phyloP scores from a whole-genome alignment of 495 filamentous ascomycete genomes.

The Podospora fimiseda region DNA sequence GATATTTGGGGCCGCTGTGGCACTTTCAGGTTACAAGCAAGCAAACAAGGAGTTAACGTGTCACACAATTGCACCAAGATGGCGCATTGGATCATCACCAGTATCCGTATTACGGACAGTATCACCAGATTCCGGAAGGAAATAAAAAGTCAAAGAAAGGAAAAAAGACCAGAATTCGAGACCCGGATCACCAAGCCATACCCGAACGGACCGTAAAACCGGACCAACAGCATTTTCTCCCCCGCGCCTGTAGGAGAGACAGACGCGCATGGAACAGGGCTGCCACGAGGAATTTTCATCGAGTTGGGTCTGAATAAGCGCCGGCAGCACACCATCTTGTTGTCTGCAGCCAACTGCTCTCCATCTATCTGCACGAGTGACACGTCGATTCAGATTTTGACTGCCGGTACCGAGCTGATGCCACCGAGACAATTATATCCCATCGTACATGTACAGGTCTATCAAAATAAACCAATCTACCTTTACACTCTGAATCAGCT shows the following conservation, averaged over 20 bases:
- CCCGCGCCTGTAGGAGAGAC: not conserved
- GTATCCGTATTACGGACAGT: too few relatives aligned
- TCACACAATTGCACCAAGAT: not conserved
- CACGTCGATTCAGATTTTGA: conserved; percentile 6
- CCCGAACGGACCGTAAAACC: not conserved
- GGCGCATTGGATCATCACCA: too few relatives aligned
- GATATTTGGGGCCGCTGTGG: not conserved
- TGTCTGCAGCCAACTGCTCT: too few relatives aligned
- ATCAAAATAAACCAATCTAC: not conserved
- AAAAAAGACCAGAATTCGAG: not conserved
- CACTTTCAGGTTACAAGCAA: not conserved
- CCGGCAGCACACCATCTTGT: conserved; percentile 5
- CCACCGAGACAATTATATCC: not conserved
- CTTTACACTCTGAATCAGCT: not conserved
- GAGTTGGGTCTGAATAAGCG: conserved; percentile 12
- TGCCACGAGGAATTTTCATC: conserved; percentile 10
- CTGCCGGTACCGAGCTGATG: conserved; percentile 1
- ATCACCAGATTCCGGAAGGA: too few relatives aligned
- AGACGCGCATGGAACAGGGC: conserved; percentile 1
- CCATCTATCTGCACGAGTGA: too few relatives aligned
- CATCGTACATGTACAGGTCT: not conserved
- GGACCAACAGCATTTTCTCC: conserved; percentile 1
- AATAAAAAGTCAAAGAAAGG: too few relatives aligned
- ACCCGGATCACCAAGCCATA: not conserved
- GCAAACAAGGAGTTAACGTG: not conserved